Base-by-base conservation (phyloP, 1,139 yeast genomes). In the Lizanozyma gosingica region DNA sequence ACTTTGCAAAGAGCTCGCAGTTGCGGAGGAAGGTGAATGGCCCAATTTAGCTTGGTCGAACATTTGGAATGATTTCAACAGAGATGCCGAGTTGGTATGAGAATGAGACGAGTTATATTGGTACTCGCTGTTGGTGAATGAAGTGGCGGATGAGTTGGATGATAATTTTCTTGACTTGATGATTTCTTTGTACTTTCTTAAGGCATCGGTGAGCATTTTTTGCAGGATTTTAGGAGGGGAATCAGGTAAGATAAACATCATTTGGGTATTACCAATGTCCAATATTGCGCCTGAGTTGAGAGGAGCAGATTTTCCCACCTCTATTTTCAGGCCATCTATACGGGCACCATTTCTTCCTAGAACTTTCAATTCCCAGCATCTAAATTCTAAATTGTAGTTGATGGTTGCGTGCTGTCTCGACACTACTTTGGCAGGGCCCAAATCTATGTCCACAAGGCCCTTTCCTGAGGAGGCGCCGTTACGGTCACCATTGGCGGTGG, bases 171-270 rank as follows among this genome's bases (percentile, higher is more conserved):
- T 46, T 36, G 49, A 47, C 44, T 57, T 56, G 45, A 52, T 45
- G 35, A 50, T 35, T 45, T 48, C 58, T 47, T 60, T 60, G 45
- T 64, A 68, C 42, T 61, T 61, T 6, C 58, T 42, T 44, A 70
- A 56, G 11, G 9, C 6, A 22, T 22, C 29, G 9, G 62, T 65
- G 44, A 81, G 59, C 53, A 83, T 71, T 43, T 65, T 61, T 34
- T 65, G 74, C 40, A 79, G 72, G 15, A 83, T 67, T 27, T 62
- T 63, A 1, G 97, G 96, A n/a, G 80, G 78, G 4, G 86, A 80
- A 56, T 90, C 97, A 0, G 98, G 98, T 48, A 92, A 67, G 33
- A 92, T 92, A 58, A 92, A 92, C 95, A 92, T 92, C 98, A 92
- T 92, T 62, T 92, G 98, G 14, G 95, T 90, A 2, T 97, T 97